Conservation (phyloP, 495 filamentous ascomycete genomes). For the Pyrenula aspistea region DNA sequence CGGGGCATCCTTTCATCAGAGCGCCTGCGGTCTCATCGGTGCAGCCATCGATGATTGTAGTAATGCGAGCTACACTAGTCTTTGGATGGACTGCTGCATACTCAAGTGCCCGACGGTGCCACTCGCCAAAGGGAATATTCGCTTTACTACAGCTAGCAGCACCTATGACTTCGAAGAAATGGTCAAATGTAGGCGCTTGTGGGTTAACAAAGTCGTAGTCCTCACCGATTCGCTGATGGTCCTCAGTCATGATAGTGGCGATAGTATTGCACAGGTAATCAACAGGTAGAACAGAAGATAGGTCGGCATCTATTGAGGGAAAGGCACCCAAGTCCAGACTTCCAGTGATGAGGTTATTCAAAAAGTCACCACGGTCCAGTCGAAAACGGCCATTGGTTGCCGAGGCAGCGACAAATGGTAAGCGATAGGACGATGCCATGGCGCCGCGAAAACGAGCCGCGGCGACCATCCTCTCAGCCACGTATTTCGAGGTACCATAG, state of each 20-base stretch:
- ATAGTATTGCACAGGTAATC: conserved; percentile 18
- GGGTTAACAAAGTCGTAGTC: conserved; percentile 17
- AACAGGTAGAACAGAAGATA: conserved; percentile 16
- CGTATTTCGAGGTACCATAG: conserved; percentile 20
- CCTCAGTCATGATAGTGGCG: conserved; percentile 12
- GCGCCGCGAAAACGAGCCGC: conserved; percentile 20
- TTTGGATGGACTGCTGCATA: conserved; percentile 11
- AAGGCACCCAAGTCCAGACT: conserved; percentile 17
- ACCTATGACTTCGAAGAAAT: conserved; percentile 13
- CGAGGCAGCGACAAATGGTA: conserved; percentile 20
- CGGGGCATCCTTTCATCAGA: conserved; percentile 10
- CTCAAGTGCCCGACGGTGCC: conserved; percentile 11
- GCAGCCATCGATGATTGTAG: conserved; percentile 12
- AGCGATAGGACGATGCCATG: conserved; percentile 14
- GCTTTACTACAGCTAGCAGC: conserved; percentile 4
- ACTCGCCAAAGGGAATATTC: conserved; percentile 10
- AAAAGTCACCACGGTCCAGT: conserved; percentile 19
- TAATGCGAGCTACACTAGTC: conserved; percentile 15
- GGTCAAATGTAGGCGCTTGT: conserved; percentile 10
- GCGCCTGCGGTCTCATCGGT: conserved; percentile 13
- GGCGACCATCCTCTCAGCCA: conserved; percentile 15
- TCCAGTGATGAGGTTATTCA: conserved; percentile 19
- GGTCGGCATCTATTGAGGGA: conserved; percentile 14
- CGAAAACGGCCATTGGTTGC: conserved; percentile 16
- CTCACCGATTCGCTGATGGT: conserved; percentile 11